Evolutionary conservation across 805 yeast genomes (phyloP), one percentile per base, ranked within the genome.

Genomic region (Crinitomyces ghanaensis): DNA sequence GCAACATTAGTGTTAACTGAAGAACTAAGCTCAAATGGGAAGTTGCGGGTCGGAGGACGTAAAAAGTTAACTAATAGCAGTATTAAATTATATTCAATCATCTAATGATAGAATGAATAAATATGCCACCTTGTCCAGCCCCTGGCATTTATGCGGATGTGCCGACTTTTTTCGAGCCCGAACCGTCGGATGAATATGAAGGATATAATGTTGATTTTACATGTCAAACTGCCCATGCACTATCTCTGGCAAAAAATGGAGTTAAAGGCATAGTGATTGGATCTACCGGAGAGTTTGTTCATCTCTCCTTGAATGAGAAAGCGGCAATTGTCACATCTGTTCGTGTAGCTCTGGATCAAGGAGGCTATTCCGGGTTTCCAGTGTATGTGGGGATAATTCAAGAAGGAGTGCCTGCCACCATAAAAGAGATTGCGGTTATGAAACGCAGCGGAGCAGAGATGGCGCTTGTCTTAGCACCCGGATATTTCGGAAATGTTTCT

Each of bases 251-350:
- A 26, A 45, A 56, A 15, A 56, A 53, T 38, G 74, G 75, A 6
- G 63, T 70, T 36, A 42, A 49, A 28, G 77, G 77, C 16, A 50
- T 65, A 3, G 69, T 67, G 9, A 44, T 68, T 5, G 76, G 76
- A 4, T 66, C 73, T 22, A 70, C 74, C 11, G 77, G 76, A 24
- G 76, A 70, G 46, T 64, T 65, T 39, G 66, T 68, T 24, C 72
- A 68, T 42, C 50, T 69, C 42, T 60, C 72, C 7, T 54, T 62
- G 33, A 41, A 48, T 26, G 77, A 70, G 51, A 57, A 75, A 40
- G 40, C 33, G 24, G 41, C 30, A 24, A 37, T 49, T 17, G 39
- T 46, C 28, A 27, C 46, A 12, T 48, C 45, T 14, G 45, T 66
- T 30, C 41, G 45, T 30, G 35, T 40, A 37, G 59, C 50, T n/a